Conservation (phyloP, 1,284 basidiomycete species). For the Trichosporon asahii region DNA sequence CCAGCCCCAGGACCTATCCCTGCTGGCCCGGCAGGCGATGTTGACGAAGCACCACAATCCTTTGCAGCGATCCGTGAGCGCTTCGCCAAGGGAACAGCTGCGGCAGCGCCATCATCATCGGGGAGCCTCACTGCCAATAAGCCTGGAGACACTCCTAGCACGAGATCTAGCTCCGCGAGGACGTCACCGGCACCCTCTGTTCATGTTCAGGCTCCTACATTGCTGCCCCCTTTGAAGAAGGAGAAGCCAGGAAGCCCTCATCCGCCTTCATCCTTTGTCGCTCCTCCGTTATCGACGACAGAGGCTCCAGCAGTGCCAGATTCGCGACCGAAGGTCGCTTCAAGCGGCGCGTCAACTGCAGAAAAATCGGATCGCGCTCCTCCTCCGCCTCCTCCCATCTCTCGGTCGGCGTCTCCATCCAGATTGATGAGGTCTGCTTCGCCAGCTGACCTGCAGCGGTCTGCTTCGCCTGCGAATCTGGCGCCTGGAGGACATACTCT, state of each 20-base stretch:
- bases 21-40: not conserved
- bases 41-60: not conserved
- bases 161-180: not conserved
- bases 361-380: not conserved
- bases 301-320: slow-evolving; percentile 12
- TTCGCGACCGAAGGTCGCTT: slow-evolving; percentile 15
- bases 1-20: not conserved
- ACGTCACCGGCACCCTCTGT: not conserved
- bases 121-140: not conserved
- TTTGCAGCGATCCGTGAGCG: slow-evolving; percentile 2
- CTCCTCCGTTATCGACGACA: not conserved
- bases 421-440: not conserved
- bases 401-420: not conserved
- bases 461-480: not conserved
- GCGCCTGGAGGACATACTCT: not conserved
- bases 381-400: slow-evolving; percentile 11
- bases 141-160: not conserved
- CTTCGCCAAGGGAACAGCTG: not conserved
- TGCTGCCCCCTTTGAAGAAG: not conserved
- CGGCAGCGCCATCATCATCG: not conserved
- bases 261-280: not conserved
- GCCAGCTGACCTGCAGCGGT: not conserved
- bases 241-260: not conserved
- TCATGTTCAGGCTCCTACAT: not conserved
- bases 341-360: not conserved